A percentile compares a stretch with the other conserved stretches of the same genome.
These are phyloP conservation scores for Lablab purpureus DNA, from an alignment of 306 rosid species.

Conservation along the genomic window DNA sequence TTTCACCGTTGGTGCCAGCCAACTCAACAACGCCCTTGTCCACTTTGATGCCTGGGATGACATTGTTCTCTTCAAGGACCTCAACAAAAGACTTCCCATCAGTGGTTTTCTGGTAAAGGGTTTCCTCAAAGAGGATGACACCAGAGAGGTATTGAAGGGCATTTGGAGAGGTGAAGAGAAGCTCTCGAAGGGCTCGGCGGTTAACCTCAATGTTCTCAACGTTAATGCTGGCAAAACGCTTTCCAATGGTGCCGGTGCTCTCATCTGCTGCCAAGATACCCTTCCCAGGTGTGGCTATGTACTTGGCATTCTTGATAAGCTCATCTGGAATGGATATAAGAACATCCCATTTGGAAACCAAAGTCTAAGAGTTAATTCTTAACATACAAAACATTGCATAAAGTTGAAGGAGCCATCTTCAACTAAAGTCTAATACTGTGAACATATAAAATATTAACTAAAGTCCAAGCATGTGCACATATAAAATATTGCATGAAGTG, in stretches of 20 bases:
- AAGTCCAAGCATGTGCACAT: too few species aligned
- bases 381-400: background rate
- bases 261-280: slow-evolving; percentile 94
- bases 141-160: slow-evolving; percentile 84
- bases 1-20: slow-evolving; percentile 88
- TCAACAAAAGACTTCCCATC: slow-evolving; percentile 88
- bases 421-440: too few species aligned
- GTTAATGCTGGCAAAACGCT: slow-evolving; percentile 80
- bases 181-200: slow-evolving; percentile 90
- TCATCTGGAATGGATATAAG: slow-evolving; percentile 55
- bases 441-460: too few species aligned
- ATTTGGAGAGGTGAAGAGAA: slow-evolving; percentile 84
- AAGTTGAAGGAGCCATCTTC: background rate
- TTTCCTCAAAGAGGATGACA: slow-evolving; percentile 92
- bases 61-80: slow-evolving; percentile 72
- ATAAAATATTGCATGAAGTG: too few species aligned
- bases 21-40: slow-evolving; percentile 92
- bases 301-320: slow-evolving; percentile 84
- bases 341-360: slow-evolving; percentile 30
- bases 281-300: slow-evolving; percentile 89
- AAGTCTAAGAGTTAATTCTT: background rate
- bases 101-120: slow-evolving; percentile 74
- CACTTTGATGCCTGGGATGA: slow-evolving; percentile 94
- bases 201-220: slow-evolving; percentile 88
- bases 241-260: slow-evolving; percentile 95